Percentiles rank a stretch among this genome's conserved stretches.
phyloP scores from a whole-genome alignment of 768 basidiomycete genomes.

The Boletus insuetus region DNA sequence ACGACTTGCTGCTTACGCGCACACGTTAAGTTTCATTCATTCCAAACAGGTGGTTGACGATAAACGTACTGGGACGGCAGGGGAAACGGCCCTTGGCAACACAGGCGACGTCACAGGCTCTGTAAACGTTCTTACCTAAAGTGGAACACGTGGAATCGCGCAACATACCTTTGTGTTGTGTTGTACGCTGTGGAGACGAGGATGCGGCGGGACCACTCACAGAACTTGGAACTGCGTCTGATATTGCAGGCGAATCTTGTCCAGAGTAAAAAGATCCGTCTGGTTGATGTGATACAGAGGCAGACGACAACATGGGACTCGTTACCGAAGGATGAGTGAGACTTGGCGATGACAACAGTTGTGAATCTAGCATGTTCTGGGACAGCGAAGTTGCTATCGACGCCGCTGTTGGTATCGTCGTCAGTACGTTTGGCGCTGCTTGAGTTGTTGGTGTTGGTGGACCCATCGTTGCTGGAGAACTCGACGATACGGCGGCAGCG shows the following conservation, averaged over 20 bases:
- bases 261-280: conserved; percentile 69
- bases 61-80: conserved; percentile 41
- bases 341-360: conserved; percentile 67
- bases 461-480: conserved; percentile 20
- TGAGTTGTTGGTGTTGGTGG: conserved; percentile 35
- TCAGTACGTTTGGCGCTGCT: conserved; percentile 32
- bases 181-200: conserved; percentile 57
- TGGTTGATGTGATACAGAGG: conserved; percentile 59
- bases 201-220: conserved; percentile 48
- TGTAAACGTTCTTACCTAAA: conserved; percentile 28
- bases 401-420: conserved; percentile 32
- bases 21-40: conserved; percentile 17
- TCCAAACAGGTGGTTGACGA: conserved; percentile 2
- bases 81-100: conserved; percentile 40
- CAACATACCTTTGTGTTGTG: conserved; percentile 48
- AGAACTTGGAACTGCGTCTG: conserved; percentile 54
- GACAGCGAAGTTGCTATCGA: conserved; percentile 37
- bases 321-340: conserved; percentile 82
- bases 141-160: conserved; percentile 14
- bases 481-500: conserved; percentile 42
- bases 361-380: conserved; percentile 34
- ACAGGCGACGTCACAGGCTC: conserved; percentile 47
- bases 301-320: conserved; percentile 78
- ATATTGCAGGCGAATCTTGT: conserved; percentile 70
- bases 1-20: conserved; percentile 35